Evolutionary conservation across 2,329 filamentous ascomycete species (phyloP), one percentile per base, ranked within the genome.

Genomic region (Fusarium sp.): DNA sequence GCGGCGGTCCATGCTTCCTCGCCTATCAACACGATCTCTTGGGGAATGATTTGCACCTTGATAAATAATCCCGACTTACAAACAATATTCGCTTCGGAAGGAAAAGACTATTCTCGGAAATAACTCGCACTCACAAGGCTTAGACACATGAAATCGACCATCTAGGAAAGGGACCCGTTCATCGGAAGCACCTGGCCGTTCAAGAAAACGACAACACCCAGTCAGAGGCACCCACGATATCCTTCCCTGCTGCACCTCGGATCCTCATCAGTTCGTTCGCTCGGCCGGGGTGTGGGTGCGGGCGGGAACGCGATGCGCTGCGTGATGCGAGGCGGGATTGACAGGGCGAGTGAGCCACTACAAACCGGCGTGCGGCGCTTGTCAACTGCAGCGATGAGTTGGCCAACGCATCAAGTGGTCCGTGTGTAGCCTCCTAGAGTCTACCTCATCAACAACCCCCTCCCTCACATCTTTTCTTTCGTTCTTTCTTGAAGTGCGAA

Each of bases 311-410:
- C 48, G 56, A 67, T 67, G 64, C 60, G 62, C 63, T 73, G 66
- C 69, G 56, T 69, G 70, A 70, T 70, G 70, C 63, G 67, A 71
- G 58, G 49, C 68, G 64, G 70, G 70, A 71, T 73, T 71, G 72
- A 77, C 72, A 71, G 68, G 71, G 70, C 67, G 63, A 68, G 53
- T 59, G 72, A 70, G 61, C 61, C 67, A 62, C 49, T 66, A 44
- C 68, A 71, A 71, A 70, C 63, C 63, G 68, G 68, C 63, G 68
- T 71, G 69, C 75, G 75, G 76, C 75, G 75, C 76, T 77, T 79
- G 78, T 75, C 75, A 76, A 77, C 78, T 91, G 80, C 80, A 81
- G 71, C 78, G 78, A 80, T 82, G 80, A 80, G 80, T 78, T 82
- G 80, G 79, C 80, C 79, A 81, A 81, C 79, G 79, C 80, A 81